Conservation (phyloP, 768 basidiomycete species). For the Leccinum olivaceopallidum region DNA sequence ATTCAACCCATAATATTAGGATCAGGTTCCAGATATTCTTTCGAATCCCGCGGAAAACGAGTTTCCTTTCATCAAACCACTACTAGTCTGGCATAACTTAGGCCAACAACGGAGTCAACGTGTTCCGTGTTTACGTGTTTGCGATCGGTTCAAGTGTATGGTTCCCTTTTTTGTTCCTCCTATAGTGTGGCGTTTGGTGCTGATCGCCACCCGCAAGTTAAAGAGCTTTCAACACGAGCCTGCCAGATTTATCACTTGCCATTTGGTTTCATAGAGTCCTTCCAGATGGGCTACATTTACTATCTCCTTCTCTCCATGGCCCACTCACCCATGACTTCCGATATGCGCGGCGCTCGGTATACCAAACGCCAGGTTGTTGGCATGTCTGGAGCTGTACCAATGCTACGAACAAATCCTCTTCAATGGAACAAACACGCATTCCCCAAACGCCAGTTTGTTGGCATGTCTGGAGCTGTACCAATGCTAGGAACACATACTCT, state of each 20-base stretch:
- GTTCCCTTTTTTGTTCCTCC: not conserved
- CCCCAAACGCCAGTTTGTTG: conserved; percentile 2
- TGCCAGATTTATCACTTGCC: not conserved
- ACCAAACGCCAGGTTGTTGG: no score
- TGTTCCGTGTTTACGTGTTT: not conserved
- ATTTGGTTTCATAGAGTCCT: not conserved
- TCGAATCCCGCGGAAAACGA: not conserved
- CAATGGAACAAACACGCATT: no score
- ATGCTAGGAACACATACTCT: not conserved
- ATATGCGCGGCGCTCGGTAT: not conserved
- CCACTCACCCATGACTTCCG: not conserved
- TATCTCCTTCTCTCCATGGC: not conserved
- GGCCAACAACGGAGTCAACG: not conserved
- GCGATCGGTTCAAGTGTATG: not conserved
- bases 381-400: no score
- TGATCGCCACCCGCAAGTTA: not conserved
- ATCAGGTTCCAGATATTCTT: not conserved
- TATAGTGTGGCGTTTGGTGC: conserved; percentile 5
- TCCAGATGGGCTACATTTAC: not conserved
- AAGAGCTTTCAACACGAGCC: not conserved
- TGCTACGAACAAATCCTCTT: no score
- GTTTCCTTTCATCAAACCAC: not conserved
- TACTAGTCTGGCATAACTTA: not conserved
- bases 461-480: conserved; percentile 21
- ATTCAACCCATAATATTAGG: not conserved